Percentiles rank a stretch among this genome's conserved stretches.
Conservation (phyloP, 495 filamentous ascomycete species). For the Trichoderma asperelloides region DNA sequence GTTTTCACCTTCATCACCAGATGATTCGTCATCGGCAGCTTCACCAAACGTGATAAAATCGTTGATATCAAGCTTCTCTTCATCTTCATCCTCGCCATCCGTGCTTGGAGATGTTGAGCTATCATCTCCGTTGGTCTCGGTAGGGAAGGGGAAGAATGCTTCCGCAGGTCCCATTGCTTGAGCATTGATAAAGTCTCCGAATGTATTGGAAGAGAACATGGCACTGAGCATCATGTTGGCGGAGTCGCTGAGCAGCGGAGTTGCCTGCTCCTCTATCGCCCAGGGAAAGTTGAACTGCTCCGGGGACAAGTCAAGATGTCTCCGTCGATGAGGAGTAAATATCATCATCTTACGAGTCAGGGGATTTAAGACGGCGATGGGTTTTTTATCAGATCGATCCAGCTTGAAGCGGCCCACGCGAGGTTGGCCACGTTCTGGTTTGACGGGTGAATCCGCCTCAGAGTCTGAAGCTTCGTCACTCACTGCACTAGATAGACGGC, state of each 20-base stretch:
- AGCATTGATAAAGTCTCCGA: conserved; percentile 48
- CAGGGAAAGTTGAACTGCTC: conserved; percentile 39
- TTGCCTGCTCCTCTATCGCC: conserved; percentile 42
- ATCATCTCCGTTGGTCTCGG: conserved; percentile 47
- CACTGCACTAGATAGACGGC: conserved; percentile 22
- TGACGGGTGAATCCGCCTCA: conserved; percentile 23
- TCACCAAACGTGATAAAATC: conserved; percentile 15
- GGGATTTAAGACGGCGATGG: conserved; percentile 63
- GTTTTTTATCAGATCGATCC: conserved; percentile 51
- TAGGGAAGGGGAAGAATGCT: conserved; percentile 64
- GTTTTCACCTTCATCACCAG: conserved; percentile 45
- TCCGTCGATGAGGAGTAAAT: conserved; percentile 34
- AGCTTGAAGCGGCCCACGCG: conserved; percentile 47
- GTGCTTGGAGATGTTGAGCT: conserved; percentile 8
- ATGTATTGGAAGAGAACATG: conserved; percentile 43
- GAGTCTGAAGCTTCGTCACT: conserved; percentile 35
- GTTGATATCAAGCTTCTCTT: conserved; percentile 8
- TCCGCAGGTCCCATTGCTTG: conserved; percentile 65
- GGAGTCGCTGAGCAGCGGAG: conserved; percentile 58
- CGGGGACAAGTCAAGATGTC: conserved; percentile 34
- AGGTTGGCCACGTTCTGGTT: conserved; percentile 31
- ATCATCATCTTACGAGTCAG: conserved; percentile 65
- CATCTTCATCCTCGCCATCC: conserved; percentile 15
- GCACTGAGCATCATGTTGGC: conserved; percentile 71
- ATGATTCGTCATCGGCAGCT: conserved; percentile 29